phyloP scores from a whole-genome alignment of 1,284 basidiomycete genomes.

The Coniferiporia weirii region DNA sequence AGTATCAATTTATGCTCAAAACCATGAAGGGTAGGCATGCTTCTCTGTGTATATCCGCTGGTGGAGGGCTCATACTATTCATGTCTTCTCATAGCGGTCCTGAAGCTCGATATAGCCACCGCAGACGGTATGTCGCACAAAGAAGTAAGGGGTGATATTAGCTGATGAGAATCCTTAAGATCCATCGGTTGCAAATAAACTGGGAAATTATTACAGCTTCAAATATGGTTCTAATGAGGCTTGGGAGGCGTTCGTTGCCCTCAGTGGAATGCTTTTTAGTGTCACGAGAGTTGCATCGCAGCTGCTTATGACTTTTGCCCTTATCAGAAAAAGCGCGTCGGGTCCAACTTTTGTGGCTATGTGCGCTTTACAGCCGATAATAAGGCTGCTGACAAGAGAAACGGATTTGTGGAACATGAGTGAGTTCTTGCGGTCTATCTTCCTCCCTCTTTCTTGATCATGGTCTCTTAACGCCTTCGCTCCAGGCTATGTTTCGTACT shows the following conservation, averaged over 20 bases:
- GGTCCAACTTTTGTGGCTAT: not conserved
- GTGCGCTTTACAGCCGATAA: not conserved
- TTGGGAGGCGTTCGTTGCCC: not conserved
- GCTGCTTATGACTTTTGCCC: not conserved
- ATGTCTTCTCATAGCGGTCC: not conserved
- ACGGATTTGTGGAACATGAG: not conserved
- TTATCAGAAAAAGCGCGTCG: not conserved
- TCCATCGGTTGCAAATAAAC: not conserved
- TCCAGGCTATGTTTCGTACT: conserved; percentile 7
- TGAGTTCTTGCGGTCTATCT: not conserved
- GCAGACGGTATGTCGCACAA: not conserved
- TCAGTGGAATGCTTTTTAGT: not conserved
- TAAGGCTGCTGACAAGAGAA: not conserved
- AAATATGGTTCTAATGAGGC: not conserved
- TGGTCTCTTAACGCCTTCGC: not conserved
- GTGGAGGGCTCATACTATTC: not conserved
- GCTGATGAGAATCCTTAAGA: no score
- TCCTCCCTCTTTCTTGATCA: not conserved
- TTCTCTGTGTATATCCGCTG: not conserved
- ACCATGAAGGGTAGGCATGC: not conserved
- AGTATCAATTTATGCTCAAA: conserved; percentile 5
- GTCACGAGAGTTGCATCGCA: not conserved
- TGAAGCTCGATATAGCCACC: not conserved
- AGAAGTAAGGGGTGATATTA: no score
- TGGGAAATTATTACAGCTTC: not conserved